Evolutionary conservation across 2,329 filamentous ascomycete genomes (phyloP).

Genomic region (Fusarium sterilihyphosum): DNA sequence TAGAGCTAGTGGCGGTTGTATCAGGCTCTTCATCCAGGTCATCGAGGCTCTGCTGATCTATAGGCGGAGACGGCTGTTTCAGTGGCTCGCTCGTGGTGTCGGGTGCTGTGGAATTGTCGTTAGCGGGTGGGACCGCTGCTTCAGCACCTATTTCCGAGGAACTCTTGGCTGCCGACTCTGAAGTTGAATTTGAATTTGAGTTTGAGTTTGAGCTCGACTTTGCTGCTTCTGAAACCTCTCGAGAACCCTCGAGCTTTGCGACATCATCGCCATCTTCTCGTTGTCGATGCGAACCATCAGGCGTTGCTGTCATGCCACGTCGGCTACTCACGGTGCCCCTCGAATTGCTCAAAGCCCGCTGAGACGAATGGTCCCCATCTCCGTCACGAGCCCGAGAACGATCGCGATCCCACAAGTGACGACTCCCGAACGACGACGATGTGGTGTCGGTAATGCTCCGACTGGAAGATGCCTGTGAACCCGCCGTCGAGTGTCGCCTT

Average conservation of each 20-base stretch:
- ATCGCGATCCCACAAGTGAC: constrained; percentile 40
- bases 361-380: constrained; percentile 29
- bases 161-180: constrained; percentile 7
- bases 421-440: constrained; percentile 37
- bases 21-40: constrained; percentile 30
- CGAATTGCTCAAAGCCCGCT: constrained; percentile 35
- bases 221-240: constrained; percentile 21
- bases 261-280: constrained; percentile 20
- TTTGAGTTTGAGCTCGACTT: constrained; percentile 15
- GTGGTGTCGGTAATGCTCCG: constrained; percentile 35
- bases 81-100: constrained; percentile 24
- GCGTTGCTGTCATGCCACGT: constrained; percentile 27
- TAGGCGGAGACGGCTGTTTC: constrained; percentile 37
- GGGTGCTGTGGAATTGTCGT: constrained; percentile 21
- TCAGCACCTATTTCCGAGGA: constrained; percentile 24
- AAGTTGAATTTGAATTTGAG: constrained; percentile 8
- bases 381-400: constrained; percentile 33
- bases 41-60: constrained; percentile 35
- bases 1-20: constrained; percentile 39
- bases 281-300: constrained; percentile 24
- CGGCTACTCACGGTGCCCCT: constrained; percentile 34
- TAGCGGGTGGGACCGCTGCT: constrained; percentile 36
- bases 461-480: constrained; percentile 50
- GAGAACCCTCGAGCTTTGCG: constrained; percentile 12
- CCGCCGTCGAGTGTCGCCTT: constrained; percentile 52